Conservation (phyloP, 305 asterid species). For the Coffea humblotiana region DNA sequence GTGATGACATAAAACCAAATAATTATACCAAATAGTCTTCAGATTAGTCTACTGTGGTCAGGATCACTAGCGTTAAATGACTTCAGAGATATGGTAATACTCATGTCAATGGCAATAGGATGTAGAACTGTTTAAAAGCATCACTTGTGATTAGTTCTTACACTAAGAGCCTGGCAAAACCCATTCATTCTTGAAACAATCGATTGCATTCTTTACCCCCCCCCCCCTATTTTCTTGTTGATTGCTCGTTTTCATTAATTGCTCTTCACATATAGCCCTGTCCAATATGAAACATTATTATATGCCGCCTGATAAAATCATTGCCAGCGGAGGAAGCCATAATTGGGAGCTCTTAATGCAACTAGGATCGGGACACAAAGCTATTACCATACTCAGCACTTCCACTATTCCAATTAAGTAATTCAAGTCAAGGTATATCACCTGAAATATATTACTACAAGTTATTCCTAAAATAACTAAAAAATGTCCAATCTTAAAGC, state of each 20-base stretch:
- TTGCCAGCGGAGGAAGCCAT: not conserved
- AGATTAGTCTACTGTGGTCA: too few species aligned
- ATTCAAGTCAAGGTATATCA: not conserved
- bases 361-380: not conserved
- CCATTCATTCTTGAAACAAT: not conserved
- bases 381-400: not conserved
- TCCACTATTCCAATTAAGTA: not conserved
- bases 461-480: not conserved
- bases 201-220: not conserved
- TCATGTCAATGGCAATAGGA: too few species aligned
- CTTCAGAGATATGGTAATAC: too few species aligned
- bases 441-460: not conserved
- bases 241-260: not conserved
- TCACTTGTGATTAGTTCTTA: too few species aligned
- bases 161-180: not conserved
- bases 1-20: too few species aligned
- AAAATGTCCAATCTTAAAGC: too few species aligned
- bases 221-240: not conserved
- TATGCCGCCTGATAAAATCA: not conserved
- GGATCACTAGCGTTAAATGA: too few species aligned
- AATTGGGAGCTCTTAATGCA: not conserved
- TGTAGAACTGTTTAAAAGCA: too few species aligned
- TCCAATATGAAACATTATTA: too few species aligned
- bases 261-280: not conserved
- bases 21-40: too few species aligned